A percentile compares a stretch with the other conserved stretches of the same genome.
Evolutionary conservation across 2,329 filamentous ascomycete genomes (phyloP).

Genomic region (Colletotrichum sp.): DNA sequence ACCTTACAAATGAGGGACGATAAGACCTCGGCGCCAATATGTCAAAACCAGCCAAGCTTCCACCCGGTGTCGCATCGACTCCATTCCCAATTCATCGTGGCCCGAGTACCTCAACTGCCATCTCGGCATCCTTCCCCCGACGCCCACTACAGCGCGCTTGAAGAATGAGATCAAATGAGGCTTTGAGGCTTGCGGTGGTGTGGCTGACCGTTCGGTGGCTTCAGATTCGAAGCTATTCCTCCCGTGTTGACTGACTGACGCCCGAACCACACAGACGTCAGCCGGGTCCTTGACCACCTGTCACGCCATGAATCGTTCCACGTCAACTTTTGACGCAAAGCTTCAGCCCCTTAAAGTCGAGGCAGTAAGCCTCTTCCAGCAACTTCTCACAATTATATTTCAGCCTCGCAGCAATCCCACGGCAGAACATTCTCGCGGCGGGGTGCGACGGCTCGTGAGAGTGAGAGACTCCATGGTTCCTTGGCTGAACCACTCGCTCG

Average conservation of each 20-base stretch:
- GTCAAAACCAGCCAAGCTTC: constrained; percentile 1
- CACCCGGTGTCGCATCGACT: not conserved
- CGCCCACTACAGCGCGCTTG: not conserved
- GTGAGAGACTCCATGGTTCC: not conserved
- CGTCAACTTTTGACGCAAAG: not conserved
- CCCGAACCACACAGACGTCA: not conserved
- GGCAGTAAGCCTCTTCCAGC: not conserved
- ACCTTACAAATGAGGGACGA: not conserved
- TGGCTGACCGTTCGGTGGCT: not conserved
- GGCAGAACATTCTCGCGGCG: not conserved
- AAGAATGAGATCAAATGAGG: not conserved
- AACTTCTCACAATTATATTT: not conserved
- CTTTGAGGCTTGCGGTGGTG: not conserved
- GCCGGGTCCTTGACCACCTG: not conserved
- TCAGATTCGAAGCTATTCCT: not conserved
- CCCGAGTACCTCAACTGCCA: not conserved
- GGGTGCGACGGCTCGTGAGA: not conserved
- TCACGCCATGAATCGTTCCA: not conserved
- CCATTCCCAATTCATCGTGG: not conserved
- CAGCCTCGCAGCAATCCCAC: not conserved
- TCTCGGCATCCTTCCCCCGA: not conserved
- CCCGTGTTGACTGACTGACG: not conserved
- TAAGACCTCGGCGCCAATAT: constrained; percentile 8
- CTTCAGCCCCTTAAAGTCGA: not conserved
- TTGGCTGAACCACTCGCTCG: constrained; percentile 2